These are phyloP conservation scores for Sordariomycetes sp. DNA, from an alignment of 2,329 filamentous ascomycete species.

Conservation along the genomic window DNA sequence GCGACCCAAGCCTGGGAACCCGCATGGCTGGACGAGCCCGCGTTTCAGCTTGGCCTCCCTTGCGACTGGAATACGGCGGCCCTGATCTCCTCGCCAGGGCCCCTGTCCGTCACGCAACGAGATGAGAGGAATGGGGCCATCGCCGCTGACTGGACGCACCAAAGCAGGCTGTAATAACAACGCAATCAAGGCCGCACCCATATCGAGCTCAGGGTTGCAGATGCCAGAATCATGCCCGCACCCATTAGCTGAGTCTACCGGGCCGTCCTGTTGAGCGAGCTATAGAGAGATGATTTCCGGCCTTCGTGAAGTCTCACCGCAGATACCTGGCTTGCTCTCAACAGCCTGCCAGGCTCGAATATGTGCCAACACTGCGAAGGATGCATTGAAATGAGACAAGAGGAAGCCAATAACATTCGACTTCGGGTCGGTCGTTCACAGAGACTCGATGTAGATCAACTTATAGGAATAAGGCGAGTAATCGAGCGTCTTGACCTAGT, in stretches of 20 bases:
- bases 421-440: too few species aligned
- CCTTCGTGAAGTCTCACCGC: too few species aligned
- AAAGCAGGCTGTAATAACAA: neutral
- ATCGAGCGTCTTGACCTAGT: too few species aligned
- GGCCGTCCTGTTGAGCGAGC: neutral
- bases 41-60: neutral
- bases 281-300: neutral
- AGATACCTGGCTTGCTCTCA: too few species aligned
- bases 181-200: neutral
- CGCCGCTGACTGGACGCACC: too few species aligned
- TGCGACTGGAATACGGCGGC: neutral
- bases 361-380: too few species aligned
- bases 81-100: too few species aligned
- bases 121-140: neutral
- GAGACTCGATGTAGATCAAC: too few species aligned
- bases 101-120: neutral
- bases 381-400: too few species aligned
- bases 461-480: too few species aligned
- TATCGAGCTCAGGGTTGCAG: conserved; percentile 19
- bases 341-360: too few species aligned
- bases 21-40: neutral
- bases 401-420: too few species aligned
- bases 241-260: neutral
- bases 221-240: conserved; percentile 21
- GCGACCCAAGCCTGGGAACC: neutral